Base-by-base conservation (phyloP, 768 basidiomycete species). In the Russula olivacea region DNA sequence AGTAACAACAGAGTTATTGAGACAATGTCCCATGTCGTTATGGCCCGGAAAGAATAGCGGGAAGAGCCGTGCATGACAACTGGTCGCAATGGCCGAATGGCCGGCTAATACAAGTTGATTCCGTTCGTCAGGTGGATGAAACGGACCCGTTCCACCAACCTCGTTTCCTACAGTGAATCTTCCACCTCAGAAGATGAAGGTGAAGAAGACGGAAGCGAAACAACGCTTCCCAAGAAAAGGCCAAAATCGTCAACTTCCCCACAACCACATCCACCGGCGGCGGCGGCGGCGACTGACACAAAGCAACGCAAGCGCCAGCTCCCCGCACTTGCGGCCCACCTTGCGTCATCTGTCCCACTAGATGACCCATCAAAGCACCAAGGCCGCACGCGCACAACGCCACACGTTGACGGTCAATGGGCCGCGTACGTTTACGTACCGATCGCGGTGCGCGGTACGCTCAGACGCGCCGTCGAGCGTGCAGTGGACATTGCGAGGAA, bases 341-440 rank as follows among this genome's bases (percentile, higher is more conserved):
- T 91, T 52, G 69, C 74, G 2, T 69, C 77, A 4, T 70, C 79
- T 49, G 72, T 68, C 1, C 91, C 88, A 0, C 71, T 81, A 6
- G 91, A 94, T 71, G 76, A 91, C 69, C 93, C 93, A 2, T 75
- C 85, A 3, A 75, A 83, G 17, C 94, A 97, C 72, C 93, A 95
- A 76, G 95, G 95, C 15, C 83, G 94, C 34, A 78, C 77, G 52
- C 83, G 95, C 34, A 78, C 84, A 0, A 79, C 77, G 1, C 91
- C 92, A 2, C 91, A 92, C 70, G 84, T 93, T 4, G 88, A 92
- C 14, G 95, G 95, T 0, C 93, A 95, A 70, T 95, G 83, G 71
- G 85, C 86, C 1, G 79, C 88, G 4, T 84, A 95, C 75, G 80
- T 94, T 58, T 95, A 88, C 71, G 77, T 92, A 12, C 82, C 86